These are phyloP conservation scores for Sarcodon aspratus DNA, from an alignment of 768 basidiomycete species.

Conservation along the genomic window DNA sequence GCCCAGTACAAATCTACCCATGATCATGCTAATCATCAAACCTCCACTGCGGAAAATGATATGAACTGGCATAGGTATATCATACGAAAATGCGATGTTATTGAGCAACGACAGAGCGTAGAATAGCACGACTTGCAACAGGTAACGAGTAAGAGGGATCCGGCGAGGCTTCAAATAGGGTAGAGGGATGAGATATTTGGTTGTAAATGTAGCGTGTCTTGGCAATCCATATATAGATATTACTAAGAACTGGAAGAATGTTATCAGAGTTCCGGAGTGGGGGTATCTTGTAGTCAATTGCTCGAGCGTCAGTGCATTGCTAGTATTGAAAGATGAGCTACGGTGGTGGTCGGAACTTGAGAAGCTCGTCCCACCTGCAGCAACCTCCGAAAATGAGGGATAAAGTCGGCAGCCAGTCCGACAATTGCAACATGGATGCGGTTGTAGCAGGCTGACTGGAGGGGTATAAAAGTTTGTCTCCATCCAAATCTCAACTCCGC, in stretches of 20 bases:
- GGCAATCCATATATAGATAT: constrained; percentile 70
- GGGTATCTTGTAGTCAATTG: constrained; percentile 59
- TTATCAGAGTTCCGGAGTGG: constrained; percentile 71
- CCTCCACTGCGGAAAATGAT: constrained; percentile 92
- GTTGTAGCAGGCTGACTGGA: background rate
- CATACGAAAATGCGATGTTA: constrained; percentile 82
- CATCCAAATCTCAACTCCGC: background rate
- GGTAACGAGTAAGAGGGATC: constrained; percentile 64
- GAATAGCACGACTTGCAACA: constrained; percentile 75
- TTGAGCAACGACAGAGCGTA: constrained; percentile 73
- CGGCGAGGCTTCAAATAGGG: constrained; percentile 48
- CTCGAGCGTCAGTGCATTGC: constrained; percentile 74
- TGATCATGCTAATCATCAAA: constrained; percentile 69
- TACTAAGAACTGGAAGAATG: constrained; percentile 75
- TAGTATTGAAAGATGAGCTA: constrained; percentile 14
- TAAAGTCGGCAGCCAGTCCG: constrained; percentile 54
- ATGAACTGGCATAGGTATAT: constrained; percentile 85
- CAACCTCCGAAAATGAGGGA: constrained; percentile 84
- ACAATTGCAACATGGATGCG: background rate
- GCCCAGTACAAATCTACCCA: constrained; percentile 58
- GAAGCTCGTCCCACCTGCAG: constrained; percentile 44
- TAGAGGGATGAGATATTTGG: background rate
- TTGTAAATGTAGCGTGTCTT: constrained; percentile 32
- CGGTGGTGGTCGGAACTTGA: constrained; percentile 8
- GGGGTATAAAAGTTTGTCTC: background rate